Evolutionary conservation across 1,284 basidiomycete species (phyloP), one percentile per base, ranked within the genome.

Genomic region (Cutaneotrichosporon sp.): DNA sequence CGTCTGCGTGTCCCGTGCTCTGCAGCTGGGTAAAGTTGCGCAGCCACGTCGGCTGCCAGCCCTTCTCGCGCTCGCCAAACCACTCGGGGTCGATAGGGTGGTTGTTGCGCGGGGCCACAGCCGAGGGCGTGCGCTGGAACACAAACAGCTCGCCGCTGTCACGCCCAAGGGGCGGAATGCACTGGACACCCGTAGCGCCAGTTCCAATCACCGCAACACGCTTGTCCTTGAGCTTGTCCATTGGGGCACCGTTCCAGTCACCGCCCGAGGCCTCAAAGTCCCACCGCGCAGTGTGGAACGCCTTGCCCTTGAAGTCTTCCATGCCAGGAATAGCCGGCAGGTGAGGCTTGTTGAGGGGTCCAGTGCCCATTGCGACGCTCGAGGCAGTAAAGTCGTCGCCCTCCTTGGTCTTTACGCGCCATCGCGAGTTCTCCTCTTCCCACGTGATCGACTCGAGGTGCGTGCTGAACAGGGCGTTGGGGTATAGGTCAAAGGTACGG

Each of bases 91-190:
- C 56, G 33, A 58, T 58, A 2, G 34, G 21, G 40, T 58, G 56
- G 56, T 58, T 58, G 23, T 39, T 21, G 12, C 52, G 56, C 3
- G 50, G 30, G 5, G 42, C 53, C 7, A 55, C 53, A 1, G 49
- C 49, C 7, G 53, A 49, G 0, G 56, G 53, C 2, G 56, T 58
- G 44, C 56, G 56, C 53, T 58, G 56, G 53, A 58, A 58, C 13
- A 58, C 53, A 34, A 47, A 42, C 20, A 58, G 50, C 20, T 46
- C 40, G 18, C 46, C 49, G 3, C 20, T 23, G 56, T 54, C 49
- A 4, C 40, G 21, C 4, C 46, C 56, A 14, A 46, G 38, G 22
- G 41, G 2, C 46, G 56, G 58, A 21, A 59, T 46, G 20, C 42
- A 48, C 41, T 49, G 49, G 46, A 49, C 52, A 18, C 50, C 39